Percentiles rank a stretch among this genome's conserved stretches.
phyloP scores from a whole-genome alignment of 2,329 filamentous ascomycete genomes.

The Aspergillus pseudoterreus region DNA sequence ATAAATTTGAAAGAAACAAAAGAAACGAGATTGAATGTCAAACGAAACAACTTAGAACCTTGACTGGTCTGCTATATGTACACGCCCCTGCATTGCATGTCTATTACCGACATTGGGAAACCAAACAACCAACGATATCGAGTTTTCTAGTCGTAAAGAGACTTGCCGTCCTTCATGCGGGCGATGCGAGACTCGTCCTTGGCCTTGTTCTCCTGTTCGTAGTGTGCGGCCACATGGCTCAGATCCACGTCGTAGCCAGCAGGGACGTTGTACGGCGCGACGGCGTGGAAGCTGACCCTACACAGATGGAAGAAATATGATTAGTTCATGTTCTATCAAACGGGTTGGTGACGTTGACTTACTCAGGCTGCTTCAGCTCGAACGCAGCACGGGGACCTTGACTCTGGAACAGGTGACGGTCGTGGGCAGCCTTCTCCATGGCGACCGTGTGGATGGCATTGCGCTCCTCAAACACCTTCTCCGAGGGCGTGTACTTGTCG shows the following conservation, averaged over 20 bases:
- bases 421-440: slow-evolving; percentile 60
- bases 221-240: slow-evolving; percentile 59
- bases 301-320: slow-evolving; percentile 2
- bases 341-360: slow-evolving; percentile 34
- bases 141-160: slow-evolving; percentile 41
- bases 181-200: slow-evolving; percentile 55
- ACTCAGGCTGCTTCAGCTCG: slow-evolving; percentile 63
- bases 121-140: slow-evolving; percentile 15
- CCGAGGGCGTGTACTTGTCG: slow-evolving; percentile 51
- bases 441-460: slow-evolving; percentile 60
- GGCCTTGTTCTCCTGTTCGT: slow-evolving; percentile 55
- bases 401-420: slow-evolving; percentile 58
- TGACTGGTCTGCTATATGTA: slow-evolving; percentile 34
- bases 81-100: slow-evolving; percentile 23
- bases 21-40: slow-evolving; percentile 8
- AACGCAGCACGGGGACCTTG: slow-evolving; percentile 41
- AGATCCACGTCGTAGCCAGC: slow-evolving; percentile 60
- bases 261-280: slow-evolving; percentile 61
- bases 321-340: slow-evolving; percentile 3
- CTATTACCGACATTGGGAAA: slow-evolving; percentile 20
- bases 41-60: slow-evolving; percentile 20
- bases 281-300: slow-evolving; percentile 58
- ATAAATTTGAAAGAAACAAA: not conserved
- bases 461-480: slow-evolving; percentile 51
- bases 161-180: slow-evolving; percentile 43